Conservation (phyloP, 2,329 filamentous ascomycete species). For the Penicillium sp. region DNA sequence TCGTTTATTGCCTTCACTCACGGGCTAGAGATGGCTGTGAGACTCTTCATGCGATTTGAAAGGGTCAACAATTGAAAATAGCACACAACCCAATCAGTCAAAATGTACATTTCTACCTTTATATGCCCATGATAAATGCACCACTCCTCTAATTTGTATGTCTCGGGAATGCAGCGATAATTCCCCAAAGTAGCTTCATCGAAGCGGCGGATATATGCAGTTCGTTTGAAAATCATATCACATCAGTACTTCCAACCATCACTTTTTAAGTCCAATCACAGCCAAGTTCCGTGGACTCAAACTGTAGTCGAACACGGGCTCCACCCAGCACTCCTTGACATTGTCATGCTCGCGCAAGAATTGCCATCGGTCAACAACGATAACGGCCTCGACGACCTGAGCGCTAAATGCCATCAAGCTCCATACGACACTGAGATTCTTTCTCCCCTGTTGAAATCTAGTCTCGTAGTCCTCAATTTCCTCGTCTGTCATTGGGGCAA, state of each 20-base stretch:
- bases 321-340: slow-evolving; percentile 79
- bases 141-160: background rate
- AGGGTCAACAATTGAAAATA: background rate
- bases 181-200: background rate
- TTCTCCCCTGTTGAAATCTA: slow-evolving; percentile 64
- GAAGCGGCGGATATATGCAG: background rate
- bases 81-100: background rate
- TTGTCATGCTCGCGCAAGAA: slow-evolving; percentile 78
- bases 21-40: background rate
- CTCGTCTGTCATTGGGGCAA: slow-evolving; percentile 68
- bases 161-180: background rate
- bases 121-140: background rate
- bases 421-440: slow-evolving; percentile 86
- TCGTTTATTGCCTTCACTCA: background rate
- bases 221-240: slow-evolving; percentile 1
- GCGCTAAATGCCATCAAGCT: slow-evolving; percentile 95
- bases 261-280: slow-evolving; percentile 82
- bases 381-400: slow-evolving; percentile 80
- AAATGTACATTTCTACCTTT: background rate
- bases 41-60: background rate
- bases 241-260: slow-evolving; percentile 12
- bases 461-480: slow-evolving; percentile 70
- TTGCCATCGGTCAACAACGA: slow-evolving; percentile 86
- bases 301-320: slow-evolving; percentile 85
- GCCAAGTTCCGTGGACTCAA: slow-evolving; percentile 87